These are phyloP conservation scores for Venturia asperata DNA, from an alignment of 2,329 filamentous ascomycete species.

Conservation along the genomic window DNA sequence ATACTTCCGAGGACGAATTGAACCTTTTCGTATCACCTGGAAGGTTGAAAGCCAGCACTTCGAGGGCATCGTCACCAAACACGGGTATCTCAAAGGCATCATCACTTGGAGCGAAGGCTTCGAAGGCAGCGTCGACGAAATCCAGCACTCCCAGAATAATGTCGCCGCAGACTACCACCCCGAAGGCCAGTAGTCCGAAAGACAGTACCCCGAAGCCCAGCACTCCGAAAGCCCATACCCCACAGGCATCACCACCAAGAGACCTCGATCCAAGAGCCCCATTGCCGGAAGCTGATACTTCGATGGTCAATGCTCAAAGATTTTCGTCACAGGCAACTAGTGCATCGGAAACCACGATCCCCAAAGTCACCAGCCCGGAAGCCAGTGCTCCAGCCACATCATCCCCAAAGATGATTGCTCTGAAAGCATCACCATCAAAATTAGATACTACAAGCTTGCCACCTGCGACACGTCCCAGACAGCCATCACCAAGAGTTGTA, in stretches of 20 bases:
- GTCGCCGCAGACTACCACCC: neutral
- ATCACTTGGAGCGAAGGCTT: neutral
- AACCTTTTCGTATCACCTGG: neutral
- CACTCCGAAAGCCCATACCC: neutral
- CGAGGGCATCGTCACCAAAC: neutral
- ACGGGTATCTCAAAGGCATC: neutral
- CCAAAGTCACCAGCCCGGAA: neutral
- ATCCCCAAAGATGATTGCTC: neutral
- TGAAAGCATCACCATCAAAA: neutral
- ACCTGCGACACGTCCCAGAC: neutral
- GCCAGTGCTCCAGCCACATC: neutral
- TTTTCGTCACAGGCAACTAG: neutral
- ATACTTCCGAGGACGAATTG: neutral
- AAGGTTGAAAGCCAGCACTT: neutral
- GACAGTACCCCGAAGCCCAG: neutral
- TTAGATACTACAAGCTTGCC: too few species aligned
- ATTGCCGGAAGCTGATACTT: neutral
- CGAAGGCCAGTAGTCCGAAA: neutral
- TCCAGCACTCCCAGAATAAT: neutral
- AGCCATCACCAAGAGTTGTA: conserved; percentile 3
- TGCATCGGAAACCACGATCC: neutral
- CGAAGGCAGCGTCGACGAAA: neutral
- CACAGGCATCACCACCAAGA: neutral
- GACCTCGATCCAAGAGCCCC: neutral
- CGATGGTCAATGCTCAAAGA: neutral